Conservation (phyloP, 2,329 filamentous ascomycete species). For the Nigrograna mackinnonii region DNA sequence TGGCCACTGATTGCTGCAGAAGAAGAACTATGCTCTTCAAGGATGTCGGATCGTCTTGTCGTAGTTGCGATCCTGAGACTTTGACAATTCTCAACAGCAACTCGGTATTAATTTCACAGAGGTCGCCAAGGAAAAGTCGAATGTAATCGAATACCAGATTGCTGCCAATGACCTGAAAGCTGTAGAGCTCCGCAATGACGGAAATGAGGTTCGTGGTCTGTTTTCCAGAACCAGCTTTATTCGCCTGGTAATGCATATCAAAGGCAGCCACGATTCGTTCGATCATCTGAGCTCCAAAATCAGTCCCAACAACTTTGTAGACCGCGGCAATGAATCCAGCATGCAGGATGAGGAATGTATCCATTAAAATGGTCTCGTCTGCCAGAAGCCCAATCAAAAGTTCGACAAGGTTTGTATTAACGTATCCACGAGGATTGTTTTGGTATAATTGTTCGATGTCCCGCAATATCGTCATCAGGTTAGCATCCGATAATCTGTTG, state of each 20-base stretch:
- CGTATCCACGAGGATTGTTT: conserved; percentile 82
- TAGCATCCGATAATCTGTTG: conserved; percentile 91
- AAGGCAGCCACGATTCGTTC: conserved; percentile 79
- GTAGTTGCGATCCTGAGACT: conserved; percentile 76
- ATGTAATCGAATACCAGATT: conserved; percentile 91
- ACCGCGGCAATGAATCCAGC: conserved; percentile 87
- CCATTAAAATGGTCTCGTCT: conserved; percentile 76
- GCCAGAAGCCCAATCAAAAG: conserved; percentile 78
- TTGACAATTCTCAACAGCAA: conserved; percentile 83
- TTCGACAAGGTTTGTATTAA: conserved; percentile 79
- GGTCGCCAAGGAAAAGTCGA: conserved; percentile 70
- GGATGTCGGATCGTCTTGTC: conserved; percentile 84
- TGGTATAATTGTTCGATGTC: conserved; percentile 85
- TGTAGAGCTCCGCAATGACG: conserved; percentile 85
- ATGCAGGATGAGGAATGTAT: conserved; percentile 88
- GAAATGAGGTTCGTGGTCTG: conserved; percentile 80
- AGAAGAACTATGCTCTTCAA: conserved; percentile 86
- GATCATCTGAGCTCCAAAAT: conserved; percentile 86
- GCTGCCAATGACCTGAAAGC: conserved; percentile 83
- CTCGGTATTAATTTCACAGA: conserved; percentile 88
- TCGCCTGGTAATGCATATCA: conserved; percentile 62
- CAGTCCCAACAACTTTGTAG: conserved; percentile 84
- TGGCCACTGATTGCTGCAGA: conserved; percentile 72
- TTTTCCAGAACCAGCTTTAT: conserved; percentile 40
- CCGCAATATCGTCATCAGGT: conserved; percentile 79